A percentile compares a stretch with the other conserved stretches of the same genome.
Conservation (phyloP, 208 protist genomes). For the Vickermania spadyakhi region DNA sequence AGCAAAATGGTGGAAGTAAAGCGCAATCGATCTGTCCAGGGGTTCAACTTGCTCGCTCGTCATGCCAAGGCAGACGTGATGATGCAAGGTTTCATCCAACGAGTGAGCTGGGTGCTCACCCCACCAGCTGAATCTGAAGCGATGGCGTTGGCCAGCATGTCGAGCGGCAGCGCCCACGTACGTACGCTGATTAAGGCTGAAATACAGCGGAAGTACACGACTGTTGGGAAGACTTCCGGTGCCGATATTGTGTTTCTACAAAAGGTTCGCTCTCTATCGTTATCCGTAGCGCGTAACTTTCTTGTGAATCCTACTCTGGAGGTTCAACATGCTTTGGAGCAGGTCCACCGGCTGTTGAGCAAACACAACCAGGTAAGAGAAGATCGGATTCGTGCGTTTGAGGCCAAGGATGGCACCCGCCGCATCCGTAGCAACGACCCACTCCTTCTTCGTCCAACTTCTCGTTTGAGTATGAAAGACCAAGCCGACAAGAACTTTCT, state of each 20-base stretch:
- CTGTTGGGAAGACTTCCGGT: slow-evolving; percentile 45
- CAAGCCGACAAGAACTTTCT: slow-evolving; percentile 66
- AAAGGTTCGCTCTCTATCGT: slow-evolving; percentile 75
- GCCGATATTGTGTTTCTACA: slow-evolving; percentile 77
- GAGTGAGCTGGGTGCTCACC: slow-evolving; percentile 81
- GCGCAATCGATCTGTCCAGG: slow-evolving; percentile 71
- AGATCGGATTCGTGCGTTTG: slow-evolving; percentile 73
- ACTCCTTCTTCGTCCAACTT: slow-evolving; percentile 43
- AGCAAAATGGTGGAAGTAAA: slow-evolving; percentile 89
- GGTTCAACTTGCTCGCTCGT: slow-evolving; percentile 74
- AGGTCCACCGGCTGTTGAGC: slow-evolving; percentile 47
- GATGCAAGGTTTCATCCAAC: slow-evolving; percentile 70
- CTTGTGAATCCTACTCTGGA: slow-evolving; percentile 79
- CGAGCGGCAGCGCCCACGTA: slow-evolving; percentile 56
- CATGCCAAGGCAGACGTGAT: slow-evolving; percentile 57
- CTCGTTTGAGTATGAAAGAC: slow-evolving; percentile 34
- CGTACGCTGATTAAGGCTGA: slow-evolving; percentile 55
- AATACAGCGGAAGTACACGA: slow-evolving; percentile 69
- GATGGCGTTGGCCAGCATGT: slow-evolving; percentile 10
- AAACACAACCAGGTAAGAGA: slow-evolving; percentile 72
- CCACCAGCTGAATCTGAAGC: slow-evolving; percentile 39
- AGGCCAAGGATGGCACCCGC: slow-evolving; percentile 81
- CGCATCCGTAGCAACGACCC: slow-evolving; percentile 77
- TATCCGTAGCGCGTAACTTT: slow-evolving; percentile 73
- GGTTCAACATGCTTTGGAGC: slow-evolving; percentile 51